Base-by-base conservation (phyloP, 73 alveolate genomes). In the Paramecium biaurelia region DNA sequence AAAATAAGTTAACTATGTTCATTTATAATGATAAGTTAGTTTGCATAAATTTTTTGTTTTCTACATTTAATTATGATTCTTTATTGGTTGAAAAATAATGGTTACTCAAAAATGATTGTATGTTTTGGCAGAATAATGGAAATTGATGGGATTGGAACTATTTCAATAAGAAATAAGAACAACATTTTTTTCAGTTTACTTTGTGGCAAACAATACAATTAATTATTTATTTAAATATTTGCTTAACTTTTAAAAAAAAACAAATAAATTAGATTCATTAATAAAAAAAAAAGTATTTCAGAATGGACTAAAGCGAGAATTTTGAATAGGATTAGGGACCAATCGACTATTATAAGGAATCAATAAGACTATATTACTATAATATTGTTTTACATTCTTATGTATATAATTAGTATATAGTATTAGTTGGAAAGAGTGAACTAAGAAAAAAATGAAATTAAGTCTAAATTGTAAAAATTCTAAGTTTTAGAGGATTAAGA, bases 161-260 rank as follows among this genome's bases (percentile, higher is more conserved):
- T 53, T 53, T 53, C 30, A 4, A 18, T 15, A 34, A 53, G 68
- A 53, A 53, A 53, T 53, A 53, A 53, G 68, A 53, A 53, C 30
- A 53, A 15, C 6, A 58, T 32, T 3, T 26, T 63, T 63, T 32
- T 63, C 10, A 14, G 45, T 30, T 63, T 63, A 63, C 84, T 63
- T 63, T 63, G 84, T 63, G 84, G 84, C 84, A 63, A 63, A 63
- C 84, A 63, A 63, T 63, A 63, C 84, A 63, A 63, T 63, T 63
- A 63, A 63, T 63, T 63, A 23, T 63, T 63, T 63, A 63, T 63
- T 30, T 5, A 18, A 30, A 63, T 23, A 30, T 63, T 63, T 26
- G 49, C 26, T 63, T 63, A 32, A 30, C 12, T 63, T 63, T 63
- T 30, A 63, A 63, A 63, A 63, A n/a, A 63, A 63, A 12, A 63